phyloP scores from a whole-genome alignment of 768 basidiomycete genomes.

The Suillus alpinus region DNA sequence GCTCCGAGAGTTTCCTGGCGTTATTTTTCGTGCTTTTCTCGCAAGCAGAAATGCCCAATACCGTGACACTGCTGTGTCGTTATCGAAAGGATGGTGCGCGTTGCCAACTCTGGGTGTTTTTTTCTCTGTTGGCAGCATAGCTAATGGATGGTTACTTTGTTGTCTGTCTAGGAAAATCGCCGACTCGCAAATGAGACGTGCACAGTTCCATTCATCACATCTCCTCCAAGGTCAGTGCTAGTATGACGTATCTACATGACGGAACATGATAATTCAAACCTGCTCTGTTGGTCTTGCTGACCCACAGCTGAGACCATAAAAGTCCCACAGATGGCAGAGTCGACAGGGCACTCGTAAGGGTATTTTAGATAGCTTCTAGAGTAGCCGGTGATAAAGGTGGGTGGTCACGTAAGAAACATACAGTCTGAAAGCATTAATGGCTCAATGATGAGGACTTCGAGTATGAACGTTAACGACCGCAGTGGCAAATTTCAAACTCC shows the following conservation, averaged over 20 bases:
- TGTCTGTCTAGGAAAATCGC: slow-evolving; percentile 41
- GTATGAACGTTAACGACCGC: too few species aligned
- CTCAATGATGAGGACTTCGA: too few species aligned
- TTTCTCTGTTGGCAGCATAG: slow-evolving; percentile 1
- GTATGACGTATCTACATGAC: slow-evolving; percentile 16
- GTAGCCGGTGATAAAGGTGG: too few species aligned
- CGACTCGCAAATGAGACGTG: slow-evolving; percentile 45
- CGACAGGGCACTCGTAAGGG: too few species aligned
- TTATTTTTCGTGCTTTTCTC: slow-evolving; percentile 49
- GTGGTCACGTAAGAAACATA: too few species aligned
- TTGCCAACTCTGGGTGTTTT: slow-evolving; percentile 14
- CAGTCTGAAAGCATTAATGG: too few species aligned
- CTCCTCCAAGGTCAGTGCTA: slow-evolving; percentile 62
- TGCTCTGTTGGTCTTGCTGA: slow-evolving; percentile 5
- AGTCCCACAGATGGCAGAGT: slow-evolving; percentile 95
- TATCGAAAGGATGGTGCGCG: slow-evolving; percentile 51
- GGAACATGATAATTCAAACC: slow-evolving; percentile 15
- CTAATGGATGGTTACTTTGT: slow-evolving; percentile 5
- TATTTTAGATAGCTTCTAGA: too few species aligned
- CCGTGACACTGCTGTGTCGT: slow-evolving; percentile 23
- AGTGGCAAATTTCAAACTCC: too few species aligned
- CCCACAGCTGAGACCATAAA: slow-evolving; percentile 81
- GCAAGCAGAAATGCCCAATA: slow-evolving; percentile 32
- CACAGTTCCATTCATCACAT: slow-evolving; percentile 68
- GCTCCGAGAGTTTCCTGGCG: too few species aligned